These are phyloP conservation scores for Pichia thaimueangensis DNA, from an alignment of 805 yeast genomes.

Conservation along the genomic window DNA sequence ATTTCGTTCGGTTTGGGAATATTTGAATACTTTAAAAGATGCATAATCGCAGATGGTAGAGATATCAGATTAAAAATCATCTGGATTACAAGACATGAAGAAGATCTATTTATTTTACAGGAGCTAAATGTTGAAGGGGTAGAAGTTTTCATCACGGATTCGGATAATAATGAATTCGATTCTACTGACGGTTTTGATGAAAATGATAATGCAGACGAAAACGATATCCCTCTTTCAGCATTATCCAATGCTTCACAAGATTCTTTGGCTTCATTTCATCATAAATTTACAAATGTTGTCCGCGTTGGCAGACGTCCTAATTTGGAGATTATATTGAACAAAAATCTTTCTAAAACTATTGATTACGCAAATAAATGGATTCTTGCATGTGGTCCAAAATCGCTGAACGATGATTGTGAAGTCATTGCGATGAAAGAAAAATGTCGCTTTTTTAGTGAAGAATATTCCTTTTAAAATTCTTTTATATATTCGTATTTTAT, in stretches of 20 bases:
- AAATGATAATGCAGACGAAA: conserved; percentile 22
- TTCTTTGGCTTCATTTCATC: conserved; percentile 4
- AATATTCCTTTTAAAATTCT: conserved; percentile 30
- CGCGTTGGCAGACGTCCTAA: conserved; percentile 38
- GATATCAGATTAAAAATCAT: conserved; percentile 35
- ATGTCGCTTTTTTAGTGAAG: conserved; percentile 39
- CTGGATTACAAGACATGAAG: conserved; percentile 47
- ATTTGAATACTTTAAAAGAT: conserved; percentile 33
- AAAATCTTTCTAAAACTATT: conserved; percentile 23
- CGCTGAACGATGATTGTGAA: conserved; percentile 36
- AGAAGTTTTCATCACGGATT: conserved; percentile 35
- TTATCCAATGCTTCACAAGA: conserved; percentile 8
- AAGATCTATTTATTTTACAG: conserved; percentile 43
- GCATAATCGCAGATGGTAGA: conserved; percentile 18
- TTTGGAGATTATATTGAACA: conserved; percentile 29
- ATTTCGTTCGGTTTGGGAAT: conserved; percentile 57
- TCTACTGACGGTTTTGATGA: conserved; percentile 1
- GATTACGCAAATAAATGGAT: conserved; percentile 42
- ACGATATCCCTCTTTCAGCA: conserved; percentile 19
- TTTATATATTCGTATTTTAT: not conserved
- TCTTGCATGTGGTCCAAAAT: conserved; percentile 52
- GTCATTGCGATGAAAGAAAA: conserved; percentile 32
- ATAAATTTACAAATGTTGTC: conserved; percentile 15
- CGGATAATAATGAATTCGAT: too few relatives aligned
- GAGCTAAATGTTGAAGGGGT: conserved; percentile 32